phyloP scores from a whole-genome alignment of 2,329 filamentous ascomycete genomes.

The Stachybotrys chlorohalonatus region DNA sequence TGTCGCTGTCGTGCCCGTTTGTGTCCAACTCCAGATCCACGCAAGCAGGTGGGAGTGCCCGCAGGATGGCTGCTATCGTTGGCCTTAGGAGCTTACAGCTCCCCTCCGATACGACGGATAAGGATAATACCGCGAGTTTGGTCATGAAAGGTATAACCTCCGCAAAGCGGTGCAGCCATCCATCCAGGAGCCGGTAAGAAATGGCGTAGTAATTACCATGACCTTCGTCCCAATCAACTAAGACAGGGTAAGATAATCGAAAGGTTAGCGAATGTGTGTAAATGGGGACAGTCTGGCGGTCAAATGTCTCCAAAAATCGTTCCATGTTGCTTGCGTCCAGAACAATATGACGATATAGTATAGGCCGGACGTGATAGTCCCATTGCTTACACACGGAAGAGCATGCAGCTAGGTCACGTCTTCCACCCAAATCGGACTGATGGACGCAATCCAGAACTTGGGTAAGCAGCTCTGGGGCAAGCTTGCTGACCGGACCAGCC shows the following conservation, averaged over 20 bases:
- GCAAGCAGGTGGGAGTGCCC: neutral
- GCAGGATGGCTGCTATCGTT: neutral
- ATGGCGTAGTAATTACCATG: neutral
- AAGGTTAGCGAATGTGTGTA: neutral
- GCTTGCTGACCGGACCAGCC: neutral
- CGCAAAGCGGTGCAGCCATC: neutral
- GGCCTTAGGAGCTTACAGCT: neutral
- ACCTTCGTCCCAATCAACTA: neutral
- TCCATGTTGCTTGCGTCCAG: neutral
- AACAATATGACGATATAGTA: neutral
- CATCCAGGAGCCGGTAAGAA: neutral
- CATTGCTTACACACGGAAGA: neutral
- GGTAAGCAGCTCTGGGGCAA: neutral
- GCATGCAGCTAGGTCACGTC: neutral
- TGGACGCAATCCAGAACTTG: neutral
- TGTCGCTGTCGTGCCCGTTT: neutral
- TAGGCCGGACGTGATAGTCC: neutral
- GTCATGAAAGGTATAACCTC: neutral
- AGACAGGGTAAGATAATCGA: neutral
- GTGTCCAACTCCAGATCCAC: neutral
- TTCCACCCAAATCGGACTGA: neutral
- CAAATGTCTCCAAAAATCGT: neutral
- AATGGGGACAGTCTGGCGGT: neutral
- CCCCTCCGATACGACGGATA: neutral
- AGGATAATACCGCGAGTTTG: neutral